Conservation (phyloP, 2,329 filamentous ascomycete species). For the Xylariaceae sp. region DNA sequence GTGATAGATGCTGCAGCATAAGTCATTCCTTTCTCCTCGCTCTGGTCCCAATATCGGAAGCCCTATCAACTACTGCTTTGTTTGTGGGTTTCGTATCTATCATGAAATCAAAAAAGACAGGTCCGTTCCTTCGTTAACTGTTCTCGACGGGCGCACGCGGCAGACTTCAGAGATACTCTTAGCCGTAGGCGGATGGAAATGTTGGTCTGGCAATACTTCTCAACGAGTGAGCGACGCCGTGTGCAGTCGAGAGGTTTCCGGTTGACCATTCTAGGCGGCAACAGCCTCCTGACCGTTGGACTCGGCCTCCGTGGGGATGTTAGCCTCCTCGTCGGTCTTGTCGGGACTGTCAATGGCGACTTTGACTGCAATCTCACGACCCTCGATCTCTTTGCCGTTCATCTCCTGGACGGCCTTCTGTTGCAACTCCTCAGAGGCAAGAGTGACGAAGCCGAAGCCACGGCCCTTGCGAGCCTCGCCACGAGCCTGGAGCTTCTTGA, state of each 20-base stretch:
- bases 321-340: constrained; percentile 87
- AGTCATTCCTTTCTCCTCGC: constrained; percentile 14
- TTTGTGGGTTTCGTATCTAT: constrained; percentile 25
- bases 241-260: constrained; percentile 26
- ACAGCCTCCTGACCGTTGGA: constrained; percentile 38
- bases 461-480: constrained; percentile 98
- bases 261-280: constrained; percentile 22
- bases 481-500: constrained; percentile 99
- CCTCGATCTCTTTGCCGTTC: constrained; percentile 99
- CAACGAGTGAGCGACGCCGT: no score
- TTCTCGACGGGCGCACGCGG: constrained; percentile 20
- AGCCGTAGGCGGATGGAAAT: no score
- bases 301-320: constrained; percentile 44
- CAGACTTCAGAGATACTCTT: constrained; percentile 21
- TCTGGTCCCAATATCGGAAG: constrained; percentile 23
- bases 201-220: no score
- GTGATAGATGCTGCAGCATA: constrained; percentile 21
- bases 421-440: constrained; percentile 92
- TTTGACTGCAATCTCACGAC: constrained; percentile 99
- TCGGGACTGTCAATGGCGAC: constrained; percentile 99
- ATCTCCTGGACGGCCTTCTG: constrained; percentile 96
- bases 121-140: constrained; percentile 19
- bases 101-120: constrained; percentile 25
- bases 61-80: constrained; percentile 26
- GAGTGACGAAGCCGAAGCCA: constrained; percentile 96